phyloP scores from a whole-genome alignment of 176 grass and related monocot species.

The Alloteropsis semialata region DNA sequence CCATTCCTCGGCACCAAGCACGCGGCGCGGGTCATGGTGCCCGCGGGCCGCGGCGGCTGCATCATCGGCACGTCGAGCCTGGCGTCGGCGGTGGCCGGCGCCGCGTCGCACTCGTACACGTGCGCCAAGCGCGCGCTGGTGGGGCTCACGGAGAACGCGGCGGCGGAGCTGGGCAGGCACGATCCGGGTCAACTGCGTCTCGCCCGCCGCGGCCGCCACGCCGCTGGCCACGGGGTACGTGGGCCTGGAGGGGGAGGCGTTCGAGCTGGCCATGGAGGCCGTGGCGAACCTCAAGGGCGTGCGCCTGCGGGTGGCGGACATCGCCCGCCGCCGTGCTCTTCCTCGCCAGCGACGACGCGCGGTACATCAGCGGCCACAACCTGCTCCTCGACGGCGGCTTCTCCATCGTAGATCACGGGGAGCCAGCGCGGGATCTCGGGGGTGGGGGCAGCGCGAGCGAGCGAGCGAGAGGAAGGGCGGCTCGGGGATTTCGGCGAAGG shows the following conservation, averaged over 20 bases:
- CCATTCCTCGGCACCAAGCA: constrained; percentile 53
- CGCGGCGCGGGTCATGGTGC: constrained; percentile 49
- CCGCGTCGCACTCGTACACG: constrained; percentile 24
- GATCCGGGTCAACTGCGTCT: too few species aligned
- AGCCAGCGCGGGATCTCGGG: too few species aligned
- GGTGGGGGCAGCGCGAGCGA: too few species aligned
- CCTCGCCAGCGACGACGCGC: constrained; percentile 38
- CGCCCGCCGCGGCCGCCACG: constrained; percentile 19
- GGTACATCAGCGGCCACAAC: constrained; percentile 46
- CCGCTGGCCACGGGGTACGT: constrained; percentile 8
- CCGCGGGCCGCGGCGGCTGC: constrained; percentile 14
- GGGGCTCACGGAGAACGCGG: constrained; percentile 34
- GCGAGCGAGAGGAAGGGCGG: too few species aligned
- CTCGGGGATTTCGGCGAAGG: too few species aligned
- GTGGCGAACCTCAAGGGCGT: constrained; percentile 26
- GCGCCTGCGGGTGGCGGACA: constrained; percentile 12
- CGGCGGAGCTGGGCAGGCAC: constrained; percentile 50
- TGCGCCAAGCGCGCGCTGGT: constrained; percentile 35
- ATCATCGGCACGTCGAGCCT: constrained; percentile 49
- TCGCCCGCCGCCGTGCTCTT: constrained; percentile 41
- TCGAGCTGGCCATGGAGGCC: constrained; percentile 31
- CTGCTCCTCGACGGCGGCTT: constrained; percentile 44
- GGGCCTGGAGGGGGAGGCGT: constrained; percentile 1
- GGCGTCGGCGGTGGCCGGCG: not conserved
- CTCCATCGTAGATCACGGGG: too few species aligned